phyloP scores from a whole-genome alignment of 176 grass and related monocot species.

The Urochloa ruziziensis region DNA sequence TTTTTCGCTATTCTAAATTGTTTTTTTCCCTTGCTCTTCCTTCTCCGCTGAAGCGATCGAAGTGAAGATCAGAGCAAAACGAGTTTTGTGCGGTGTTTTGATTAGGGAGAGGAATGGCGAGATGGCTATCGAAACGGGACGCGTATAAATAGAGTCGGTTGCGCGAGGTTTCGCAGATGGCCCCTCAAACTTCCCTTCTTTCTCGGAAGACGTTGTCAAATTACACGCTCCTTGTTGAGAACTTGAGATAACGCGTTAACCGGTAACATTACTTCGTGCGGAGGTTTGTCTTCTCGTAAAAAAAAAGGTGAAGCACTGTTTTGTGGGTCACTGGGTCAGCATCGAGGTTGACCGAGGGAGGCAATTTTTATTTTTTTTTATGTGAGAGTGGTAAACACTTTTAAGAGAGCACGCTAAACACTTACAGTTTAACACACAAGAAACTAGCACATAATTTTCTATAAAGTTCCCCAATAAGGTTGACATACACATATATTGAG shows the following conservation, averaged over 20 bases:
- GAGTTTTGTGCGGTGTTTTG: background rate
- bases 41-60: background rate
- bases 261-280: background rate
- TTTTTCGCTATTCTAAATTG: background rate
- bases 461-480: background rate
- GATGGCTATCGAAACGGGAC: background rate
- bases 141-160: slow-evolving; percentile 46
- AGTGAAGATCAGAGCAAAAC: background rate
- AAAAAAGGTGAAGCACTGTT: background rate
- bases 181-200: background rate
- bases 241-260: background rate
- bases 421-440: too few relatives aligned
- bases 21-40: background rate
- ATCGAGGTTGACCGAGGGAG: background rate
- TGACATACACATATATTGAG: too few relatives aligned
- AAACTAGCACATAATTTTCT: background rate
- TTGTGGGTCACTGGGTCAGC: background rate
- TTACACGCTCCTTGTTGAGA: too few relatives aligned
- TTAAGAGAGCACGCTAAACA: too few relatives aligned
- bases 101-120: background rate
- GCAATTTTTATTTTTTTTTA: background rate
- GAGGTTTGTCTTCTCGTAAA: background rate
- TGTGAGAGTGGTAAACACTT: background rate
- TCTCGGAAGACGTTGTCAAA: background rate
- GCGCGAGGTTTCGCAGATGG: slow-evolving; percentile 8